phyloP scores from a whole-genome alignment of 352 stramenopile species.

The Globisporangium uncinulatum region DNA sequence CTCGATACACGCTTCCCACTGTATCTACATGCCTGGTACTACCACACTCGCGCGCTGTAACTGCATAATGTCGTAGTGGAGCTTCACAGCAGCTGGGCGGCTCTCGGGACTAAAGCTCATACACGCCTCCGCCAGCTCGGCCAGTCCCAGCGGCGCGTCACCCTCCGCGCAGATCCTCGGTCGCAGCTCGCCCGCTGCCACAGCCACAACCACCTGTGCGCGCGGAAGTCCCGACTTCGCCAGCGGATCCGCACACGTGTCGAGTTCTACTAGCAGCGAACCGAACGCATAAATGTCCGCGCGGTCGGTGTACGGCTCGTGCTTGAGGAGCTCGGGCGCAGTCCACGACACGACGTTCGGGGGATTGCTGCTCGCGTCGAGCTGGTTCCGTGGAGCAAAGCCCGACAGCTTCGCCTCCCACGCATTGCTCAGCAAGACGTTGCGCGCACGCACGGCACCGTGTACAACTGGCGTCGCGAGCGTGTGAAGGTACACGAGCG shows the following conservation, averaged over 20 bases:
- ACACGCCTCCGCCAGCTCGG: neutral
- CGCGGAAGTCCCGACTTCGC: neutral
- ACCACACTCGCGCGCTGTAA: neutral
- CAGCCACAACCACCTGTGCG: neutral
- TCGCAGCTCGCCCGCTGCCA: neutral
- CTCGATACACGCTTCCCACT: too few species aligned
- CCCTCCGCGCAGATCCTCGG: neutral
- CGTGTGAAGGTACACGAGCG: slow-evolving; percentile 36
- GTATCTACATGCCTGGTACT: neutral
- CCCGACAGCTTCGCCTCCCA: slow-evolving; percentile 15
- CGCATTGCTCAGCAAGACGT: slow-evolving; percentile 13
- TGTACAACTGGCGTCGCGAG: slow-evolving; percentile 11
- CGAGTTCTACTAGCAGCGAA: neutral
- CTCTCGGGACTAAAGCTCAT: neutral
- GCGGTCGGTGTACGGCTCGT: slow-evolving; percentile 14
- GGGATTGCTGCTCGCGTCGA: slow-evolving; percentile 1
- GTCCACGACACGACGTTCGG: slow-evolving; percentile 24
- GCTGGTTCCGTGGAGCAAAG: slow-evolving; percentile 6
- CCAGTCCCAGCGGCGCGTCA: neutral
- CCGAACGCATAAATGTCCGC: slow-evolving; percentile 30
- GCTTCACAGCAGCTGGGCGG: neutral
- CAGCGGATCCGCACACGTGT: neutral
- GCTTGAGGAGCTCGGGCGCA: slow-evolving; percentile 25
- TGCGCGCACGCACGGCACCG: slow-evolving; percentile 10
- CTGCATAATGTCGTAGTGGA: slow-evolving; percentile 1